Conservation (phyloP, 176 grass and related monocot species). For the Avena sativa region DNA sequence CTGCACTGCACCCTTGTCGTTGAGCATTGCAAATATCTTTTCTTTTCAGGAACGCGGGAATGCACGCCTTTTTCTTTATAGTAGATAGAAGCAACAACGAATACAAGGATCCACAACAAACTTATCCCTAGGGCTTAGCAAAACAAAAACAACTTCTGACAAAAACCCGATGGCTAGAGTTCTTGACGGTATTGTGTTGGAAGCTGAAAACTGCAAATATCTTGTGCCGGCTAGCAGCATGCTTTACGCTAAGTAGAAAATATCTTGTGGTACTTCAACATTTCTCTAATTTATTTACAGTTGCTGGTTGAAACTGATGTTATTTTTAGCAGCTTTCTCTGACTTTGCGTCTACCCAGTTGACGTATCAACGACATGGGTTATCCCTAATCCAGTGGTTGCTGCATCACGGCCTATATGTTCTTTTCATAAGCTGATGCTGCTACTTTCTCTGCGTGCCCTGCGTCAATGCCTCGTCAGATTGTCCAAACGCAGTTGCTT, state of each 20-base stretch:
- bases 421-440: conserved; percentile 42
- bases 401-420: conserved; percentile 28
- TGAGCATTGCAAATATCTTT: too few species aligned
- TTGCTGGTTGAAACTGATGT: conserved; percentile 26
- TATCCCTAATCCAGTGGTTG: conserved; percentile 42
- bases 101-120: too few species aligned
- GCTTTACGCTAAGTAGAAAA: not conserved
- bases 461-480: conserved; percentile 18
- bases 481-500: conserved; percentile 21
- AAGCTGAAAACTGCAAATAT: not conserved
- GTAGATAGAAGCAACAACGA: too few species aligned
- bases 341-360: conserved; percentile 28
- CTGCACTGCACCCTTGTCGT: too few species aligned
- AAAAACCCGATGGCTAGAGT: too few species aligned
- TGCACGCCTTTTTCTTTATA: too few species aligned
- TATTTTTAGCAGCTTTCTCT: conserved; percentile 34
- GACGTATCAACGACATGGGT: conserved; percentile 17
- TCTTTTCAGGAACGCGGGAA: too few species aligned
- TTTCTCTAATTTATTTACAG: not conserved
- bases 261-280: conserved; percentile 33
- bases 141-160: too few species aligned
- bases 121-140: too few species aligned
- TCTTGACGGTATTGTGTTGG: too few species aligned
- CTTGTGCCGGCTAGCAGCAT: not conserved
- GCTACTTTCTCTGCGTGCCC: not conserved